Conservation (phyloP, 768 basidiomycete species). For the Panus rudis region DNA sequence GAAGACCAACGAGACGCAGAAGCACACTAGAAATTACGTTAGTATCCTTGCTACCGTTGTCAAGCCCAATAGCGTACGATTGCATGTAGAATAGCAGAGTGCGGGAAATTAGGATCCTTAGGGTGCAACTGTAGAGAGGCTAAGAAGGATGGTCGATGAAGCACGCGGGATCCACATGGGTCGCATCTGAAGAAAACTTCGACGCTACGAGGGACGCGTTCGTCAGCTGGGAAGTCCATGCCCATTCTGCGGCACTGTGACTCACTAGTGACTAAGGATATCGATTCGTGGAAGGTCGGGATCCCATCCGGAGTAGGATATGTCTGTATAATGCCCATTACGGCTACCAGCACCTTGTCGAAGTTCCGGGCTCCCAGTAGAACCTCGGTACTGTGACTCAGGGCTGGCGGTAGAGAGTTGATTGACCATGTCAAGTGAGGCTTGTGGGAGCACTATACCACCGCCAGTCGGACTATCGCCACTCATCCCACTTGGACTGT, state of each 20-base stretch:
- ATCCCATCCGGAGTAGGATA: constrained; percentile 78
- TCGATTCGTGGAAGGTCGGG: constrained; percentile 75
- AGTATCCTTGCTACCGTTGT: background rate
- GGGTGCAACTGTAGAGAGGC: constrained; percentile 77
- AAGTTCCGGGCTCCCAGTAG: constrained; percentile 46
- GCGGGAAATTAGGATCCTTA: constrained; percentile 77
- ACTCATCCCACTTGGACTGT: constrained; percentile 13
- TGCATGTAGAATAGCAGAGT: constrained; percentile 85
- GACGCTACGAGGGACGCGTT: constrained; percentile 51
- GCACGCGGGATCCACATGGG: constrained; percentile 77
- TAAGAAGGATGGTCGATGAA: constrained; percentile 77
- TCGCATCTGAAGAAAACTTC: constrained; percentile 86
- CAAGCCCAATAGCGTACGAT: constrained; percentile 48
- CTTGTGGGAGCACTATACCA: constrained; percentile 21
- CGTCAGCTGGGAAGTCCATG: background rate
- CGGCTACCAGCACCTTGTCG: constrained; percentile 28
- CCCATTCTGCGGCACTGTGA: constrained; percentile 7
- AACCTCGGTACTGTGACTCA: constrained; percentile 20
- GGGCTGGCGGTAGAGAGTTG: constrained; percentile 4
- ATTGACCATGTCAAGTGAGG: constrained; percentile 16
- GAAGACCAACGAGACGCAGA: constrained; percentile 80
- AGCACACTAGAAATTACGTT: constrained; percentile 51
- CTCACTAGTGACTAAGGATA: constrained; percentile 70
- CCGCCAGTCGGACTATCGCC: constrained; percentile 20
- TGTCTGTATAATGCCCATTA: constrained; percentile 48